Evolutionary conservation across 2,329 filamentous ascomycete species (phyloP).

Genomic region (Aspergillus fijiensis): DNA sequence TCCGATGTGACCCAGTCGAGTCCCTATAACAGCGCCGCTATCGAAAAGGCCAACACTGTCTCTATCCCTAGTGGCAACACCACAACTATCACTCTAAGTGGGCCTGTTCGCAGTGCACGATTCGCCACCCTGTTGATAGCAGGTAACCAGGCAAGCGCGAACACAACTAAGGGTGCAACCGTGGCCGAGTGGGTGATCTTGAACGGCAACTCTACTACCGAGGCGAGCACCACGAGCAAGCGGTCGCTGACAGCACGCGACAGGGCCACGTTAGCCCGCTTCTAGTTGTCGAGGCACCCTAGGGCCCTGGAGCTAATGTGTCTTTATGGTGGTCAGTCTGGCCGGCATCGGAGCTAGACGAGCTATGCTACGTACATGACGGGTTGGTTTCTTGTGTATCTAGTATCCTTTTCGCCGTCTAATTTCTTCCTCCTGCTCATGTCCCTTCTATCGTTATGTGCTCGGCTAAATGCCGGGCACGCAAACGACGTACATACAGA

Average conservation of each 20-base stretch:
- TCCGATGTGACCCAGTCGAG: slow-evolving; percentile 37
- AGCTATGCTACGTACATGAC: neutral
- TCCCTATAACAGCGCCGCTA: slow-evolving; percentile 33
- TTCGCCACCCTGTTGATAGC: slow-evolving; percentile 47
- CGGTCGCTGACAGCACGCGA: neutral
- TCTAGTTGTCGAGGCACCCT: neutral
- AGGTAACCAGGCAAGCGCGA: slow-evolving; percentile 43
- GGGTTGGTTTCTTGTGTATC: neutral
- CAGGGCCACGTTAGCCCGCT: slow-evolving; percentile 1
- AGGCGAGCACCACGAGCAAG: neutral
- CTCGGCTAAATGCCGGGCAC: neutral
- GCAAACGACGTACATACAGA: no score
- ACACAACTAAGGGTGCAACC: slow-evolving; percentile 45
- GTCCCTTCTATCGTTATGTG: neutral
- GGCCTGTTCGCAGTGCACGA: slow-evolving; percentile 34
- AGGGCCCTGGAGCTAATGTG: neutral
- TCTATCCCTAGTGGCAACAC: slow-evolving; percentile 42
- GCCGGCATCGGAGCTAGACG: neutral
- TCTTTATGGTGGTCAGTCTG: neutral
- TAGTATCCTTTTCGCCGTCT: neutral
- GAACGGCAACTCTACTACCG: slow-evolving; percentile 15
- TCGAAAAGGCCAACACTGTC: slow-evolving; percentile 34
- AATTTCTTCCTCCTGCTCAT: neutral
- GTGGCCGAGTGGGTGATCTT: slow-evolving; percentile 51
- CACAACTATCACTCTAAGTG: slow-evolving; percentile 40